A percentile compares a stretch with the other conserved stretches of the same genome.
These are phyloP conservation scores for Naganishia albida DNA, from an alignment of 1,284 basidiomycete genomes.

Conservation along the genomic window DNA sequence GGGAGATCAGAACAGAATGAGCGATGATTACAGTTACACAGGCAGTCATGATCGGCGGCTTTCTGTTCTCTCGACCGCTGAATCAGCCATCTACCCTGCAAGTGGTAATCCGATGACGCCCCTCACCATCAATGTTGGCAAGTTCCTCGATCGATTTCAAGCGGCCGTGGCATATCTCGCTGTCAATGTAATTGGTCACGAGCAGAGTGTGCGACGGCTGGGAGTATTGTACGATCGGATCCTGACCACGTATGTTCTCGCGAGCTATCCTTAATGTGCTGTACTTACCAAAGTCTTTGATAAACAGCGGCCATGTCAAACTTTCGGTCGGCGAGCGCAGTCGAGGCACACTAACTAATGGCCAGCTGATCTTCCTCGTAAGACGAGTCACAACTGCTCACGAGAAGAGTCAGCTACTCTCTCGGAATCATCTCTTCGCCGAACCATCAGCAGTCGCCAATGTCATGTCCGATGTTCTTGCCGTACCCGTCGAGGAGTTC, in stretches of 20 bases:
- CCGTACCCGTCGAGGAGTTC: slow-evolving; percentile 52
- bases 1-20: not conserved
- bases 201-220: slow-evolving; percentile 46
- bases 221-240: slow-evolving; percentile 57
- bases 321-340: slow-evolving; percentile 37
- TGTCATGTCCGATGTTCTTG: slow-evolving; percentile 52
- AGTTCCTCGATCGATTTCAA: slow-evolving; percentile 52
- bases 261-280: not conserved
- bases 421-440: slow-evolving; percentile 55
- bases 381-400: slow-evolving; percentile 49
- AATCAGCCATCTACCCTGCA: slow-evolving; percentile 26
- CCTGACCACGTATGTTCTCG: slow-evolving; percentile 51
- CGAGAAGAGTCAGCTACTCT: slow-evolving; percentile 51
- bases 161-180: slow-evolving; percentile 46
- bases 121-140: slow-evolving; percentile 41
- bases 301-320: slow-evolving; percentile 48
- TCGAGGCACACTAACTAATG: slow-evolving; percentile 51
- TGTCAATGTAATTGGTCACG: slow-evolving; percentile 45
- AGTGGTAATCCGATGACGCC: slow-evolving; percentile 25
- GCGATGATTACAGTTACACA: slow-evolving; percentile 6
- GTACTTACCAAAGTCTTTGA: not conserved
- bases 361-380: slow-evolving; percentile 55
- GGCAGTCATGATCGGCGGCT: slow-evolving; percentile 3
- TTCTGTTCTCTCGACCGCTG: slow-evolving; percentile 26
- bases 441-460: slow-evolving; percentile 51